Base-by-base conservation (phyloP, 2,329 filamentous ascomycete species). In the Ophidiomyces ophidiicola region DNA sequence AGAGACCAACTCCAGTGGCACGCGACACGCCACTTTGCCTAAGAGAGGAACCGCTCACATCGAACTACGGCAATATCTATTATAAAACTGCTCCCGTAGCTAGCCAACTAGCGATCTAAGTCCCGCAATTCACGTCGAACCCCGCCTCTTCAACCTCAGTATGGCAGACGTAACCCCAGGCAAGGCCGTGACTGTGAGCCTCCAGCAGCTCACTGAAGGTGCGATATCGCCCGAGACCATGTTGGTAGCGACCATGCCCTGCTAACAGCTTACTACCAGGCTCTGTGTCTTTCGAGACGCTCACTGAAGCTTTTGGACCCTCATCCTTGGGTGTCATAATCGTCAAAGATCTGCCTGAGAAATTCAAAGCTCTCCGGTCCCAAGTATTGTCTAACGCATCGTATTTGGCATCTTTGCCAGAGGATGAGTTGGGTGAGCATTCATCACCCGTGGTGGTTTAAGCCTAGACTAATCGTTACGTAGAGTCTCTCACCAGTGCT, bases 291-390 rank as follows among this genome's bases (percentile, higher is more conserved):
- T 66, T 65, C 44, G 53, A 60, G 12, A 61, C 59, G 6, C 55
- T 69, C 8, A 60, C 63, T 21, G 56, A 80, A 50, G 90, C 90
- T 0, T 96, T 98, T 56, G 90, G 90, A 0, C 85, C 87, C 1
- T 76, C 82, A 18, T 94, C 86, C 2, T 68, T 96, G 8, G 90
- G 90, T 0, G 94, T 98, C 37, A 79, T 98, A 40, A 67, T 96
- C n/a, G 87, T 98, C 33, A 85, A 82, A 56, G 83, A 86, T 55
- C 74, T 96, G 0, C 83, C 86, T 0, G 46, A 69, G 4, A 68
- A 75, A 37, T 98, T 93, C 52, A 61, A 71, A 10, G 62, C 71
- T n/a, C 65, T 94, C 30, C 75, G 90, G 44, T 73, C 73, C 43
- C 72, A 73, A 44, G 72, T 92, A 2, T 70, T 98, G 5, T 90